A percentile compares a stretch with the other conserved stretches of the same genome.
These are phyloP conservation scores for Fusarium sp. DNA, from an alignment of 2,329 filamentous ascomycete species.

Conservation along the genomic window DNA sequence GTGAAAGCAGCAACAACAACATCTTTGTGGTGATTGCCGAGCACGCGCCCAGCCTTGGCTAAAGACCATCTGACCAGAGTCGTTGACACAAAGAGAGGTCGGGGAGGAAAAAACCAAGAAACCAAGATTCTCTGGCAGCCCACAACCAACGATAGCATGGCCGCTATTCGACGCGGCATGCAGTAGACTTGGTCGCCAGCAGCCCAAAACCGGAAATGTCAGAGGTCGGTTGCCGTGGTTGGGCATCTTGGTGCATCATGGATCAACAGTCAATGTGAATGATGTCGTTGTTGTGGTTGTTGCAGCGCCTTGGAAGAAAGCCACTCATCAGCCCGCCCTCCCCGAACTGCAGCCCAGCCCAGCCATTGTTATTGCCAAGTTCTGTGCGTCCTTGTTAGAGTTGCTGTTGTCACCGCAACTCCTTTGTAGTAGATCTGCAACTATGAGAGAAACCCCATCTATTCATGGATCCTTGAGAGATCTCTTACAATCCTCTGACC, in stretches of 20 bases:
- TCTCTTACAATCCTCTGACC: conserved; percentile 14
- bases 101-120: background rate
- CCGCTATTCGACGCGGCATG: background rate
- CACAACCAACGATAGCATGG: conserved; percentile 6
- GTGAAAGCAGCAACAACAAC: background rate
- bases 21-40: background rate
- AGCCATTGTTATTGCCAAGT: background rate
- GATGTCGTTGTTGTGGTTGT: conserved; percentile 3
- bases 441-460: background rate
- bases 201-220: conserved; percentile 23
- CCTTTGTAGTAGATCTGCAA: background rate
- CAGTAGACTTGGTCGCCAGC: background rate
- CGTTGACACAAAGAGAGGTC: conserved; percentile 23
- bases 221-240: conserved; percentile 7
- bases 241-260: conserved; percentile 19
- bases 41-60: conserved; percentile 22
- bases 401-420: conserved; percentile 14
- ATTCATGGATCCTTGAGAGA: background rate
- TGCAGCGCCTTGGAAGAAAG: background rate
- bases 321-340: conserved; percentile 5
- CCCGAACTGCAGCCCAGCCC: background rate
- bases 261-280: conserved; percentile 8
- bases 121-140: background rate
- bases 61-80: conserved; percentile 13
- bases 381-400: background rate